These are phyloP conservation scores for Quercus rubra DNA, from an alignment of 306 rosid species.

Conservation along the genomic window DNA sequence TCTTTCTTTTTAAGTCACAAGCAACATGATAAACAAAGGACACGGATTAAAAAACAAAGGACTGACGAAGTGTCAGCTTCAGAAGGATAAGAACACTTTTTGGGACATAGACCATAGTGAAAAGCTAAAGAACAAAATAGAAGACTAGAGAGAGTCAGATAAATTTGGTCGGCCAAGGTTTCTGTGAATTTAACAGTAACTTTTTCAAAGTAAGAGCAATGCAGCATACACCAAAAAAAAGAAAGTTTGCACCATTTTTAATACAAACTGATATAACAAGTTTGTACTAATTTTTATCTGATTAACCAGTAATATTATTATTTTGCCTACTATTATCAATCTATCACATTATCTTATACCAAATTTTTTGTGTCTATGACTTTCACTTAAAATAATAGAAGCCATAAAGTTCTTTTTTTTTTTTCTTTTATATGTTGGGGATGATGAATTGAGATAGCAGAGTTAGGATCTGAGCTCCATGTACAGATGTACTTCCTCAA, in stretches of 20 bases:
- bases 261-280: no score
- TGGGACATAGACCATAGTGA: neutral
- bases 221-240: no score
- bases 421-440: neutral
- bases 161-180: neutral
- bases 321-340: no score
- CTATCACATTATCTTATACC: no score
- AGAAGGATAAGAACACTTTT: neutral
- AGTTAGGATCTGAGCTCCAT: neutral
- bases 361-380: no score
- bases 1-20: neutral
- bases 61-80: neutral
- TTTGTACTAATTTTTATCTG: no score
- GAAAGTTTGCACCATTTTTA: no score
- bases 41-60: neutral
- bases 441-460: slow-evolving; percentile 2
- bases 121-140: slow-evolving; percentile 2
- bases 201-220: no score
- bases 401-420: neutral
- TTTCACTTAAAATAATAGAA: neutral
- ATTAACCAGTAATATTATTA: no score
- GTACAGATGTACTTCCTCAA: neutral
- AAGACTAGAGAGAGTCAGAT: neutral
- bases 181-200: no score
- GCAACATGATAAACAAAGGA: neutral